phyloP scores from a whole-genome alignment of 1,284 basidiomycete species.

The Apiotrichum sp. region DNA sequence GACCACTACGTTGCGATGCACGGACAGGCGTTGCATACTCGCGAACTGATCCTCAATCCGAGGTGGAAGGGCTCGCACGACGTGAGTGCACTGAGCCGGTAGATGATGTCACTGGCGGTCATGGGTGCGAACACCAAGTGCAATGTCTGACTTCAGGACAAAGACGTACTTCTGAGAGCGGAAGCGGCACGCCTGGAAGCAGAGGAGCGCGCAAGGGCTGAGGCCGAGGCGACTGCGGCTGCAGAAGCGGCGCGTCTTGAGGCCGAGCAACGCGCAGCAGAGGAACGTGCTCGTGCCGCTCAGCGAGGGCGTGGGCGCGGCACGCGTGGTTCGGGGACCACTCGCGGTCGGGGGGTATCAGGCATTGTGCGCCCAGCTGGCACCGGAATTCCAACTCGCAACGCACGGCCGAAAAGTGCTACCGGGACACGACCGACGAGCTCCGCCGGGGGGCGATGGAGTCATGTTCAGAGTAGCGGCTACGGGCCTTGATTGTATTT shows the following conservation, averaged over 20 bases:
- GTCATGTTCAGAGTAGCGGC: constrained; percentile 42
- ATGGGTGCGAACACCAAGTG: neutral
- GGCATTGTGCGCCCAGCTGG: neutral
- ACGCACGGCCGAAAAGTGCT: neutral
- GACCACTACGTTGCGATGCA: constrained; percentile 42
- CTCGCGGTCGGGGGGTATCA: constrained; percentile 3
- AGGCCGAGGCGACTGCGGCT: constrained; percentile 3
- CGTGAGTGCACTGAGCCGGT: constrained; percentile 23
- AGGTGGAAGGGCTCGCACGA: constrained; percentile 41
- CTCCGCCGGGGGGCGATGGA: constrained; percentile 26
- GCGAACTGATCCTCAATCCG: constrained; percentile 35
- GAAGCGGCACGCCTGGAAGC: constrained; percentile 8
- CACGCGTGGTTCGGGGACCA: neutral
- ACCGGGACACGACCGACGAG: constrained; percentile 3
- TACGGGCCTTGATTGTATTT: constrained; percentile 29
- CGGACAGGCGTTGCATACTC: constrained; percentile 44
- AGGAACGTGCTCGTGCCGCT: constrained; percentile 11
- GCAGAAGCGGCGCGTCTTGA: constrained; percentile 13
- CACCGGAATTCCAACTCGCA: constrained; percentile 7
- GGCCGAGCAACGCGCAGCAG: constrained; percentile 15
- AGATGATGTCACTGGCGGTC: neutral
- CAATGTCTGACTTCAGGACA: constrained; percentile 22
- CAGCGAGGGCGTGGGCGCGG: constrained; percentile 6
- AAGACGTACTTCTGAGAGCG: constrained; percentile 23
- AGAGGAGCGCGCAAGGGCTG: neutral